These are phyloP conservation scores for Gyromitra esculenta DNA, from an alignment of 2,329 filamentous ascomycete genomes.

Conservation along the genomic window DNA sequence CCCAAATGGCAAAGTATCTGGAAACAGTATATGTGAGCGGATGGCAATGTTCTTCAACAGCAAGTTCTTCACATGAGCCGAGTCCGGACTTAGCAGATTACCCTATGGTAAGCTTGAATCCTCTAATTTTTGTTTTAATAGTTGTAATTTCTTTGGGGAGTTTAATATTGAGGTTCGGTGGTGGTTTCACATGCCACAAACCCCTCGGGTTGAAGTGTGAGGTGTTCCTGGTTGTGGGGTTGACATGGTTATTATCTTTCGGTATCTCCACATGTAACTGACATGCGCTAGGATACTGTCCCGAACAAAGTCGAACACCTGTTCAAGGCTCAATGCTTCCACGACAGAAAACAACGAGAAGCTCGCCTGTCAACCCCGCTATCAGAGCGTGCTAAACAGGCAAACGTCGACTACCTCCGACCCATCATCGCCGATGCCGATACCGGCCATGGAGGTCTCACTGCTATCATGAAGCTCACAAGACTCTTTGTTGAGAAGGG, in stretches of 20 bases:
- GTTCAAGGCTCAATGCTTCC: conserved; percentile 98
- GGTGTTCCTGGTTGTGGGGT: conserved; percentile 42
- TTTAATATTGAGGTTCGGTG: conserved; percentile 2
- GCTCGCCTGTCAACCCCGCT: conserved; percentile 84
- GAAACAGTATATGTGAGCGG: conserved; percentile 99
- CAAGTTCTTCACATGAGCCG: conserved; percentile 92
- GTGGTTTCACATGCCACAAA: conserved; percentile 35
- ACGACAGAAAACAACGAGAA: conserved; percentile 98
- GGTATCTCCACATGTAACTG: conserved; percentile 32
- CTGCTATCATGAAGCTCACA: conserved; percentile 99
- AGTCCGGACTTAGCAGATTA: conserved; percentile 98
- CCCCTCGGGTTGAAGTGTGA: neutral
- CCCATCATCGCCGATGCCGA: conserved; percentile 97
- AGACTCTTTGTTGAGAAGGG: conserved; percentile 97
- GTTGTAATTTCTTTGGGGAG: neutral
- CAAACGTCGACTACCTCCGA: conserved; percentile 90
- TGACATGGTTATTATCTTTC: conserved; percentile 17
- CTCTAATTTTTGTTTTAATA: neutral
- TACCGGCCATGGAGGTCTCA: conserved; percentile 94
- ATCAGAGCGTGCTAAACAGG: conserved; percentile 74
- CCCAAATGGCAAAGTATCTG: conserved; percentile 98
- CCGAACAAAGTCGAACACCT: conserved; percentile 98
- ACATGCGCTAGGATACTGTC: conserved; percentile 79
- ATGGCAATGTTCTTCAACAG: conserved; percentile 98
- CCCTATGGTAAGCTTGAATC: conserved; percentile 73